Conservation (phyloP, 1,284 basidiomycete species). For the Cutaneotrichosporon sp. region DNA sequence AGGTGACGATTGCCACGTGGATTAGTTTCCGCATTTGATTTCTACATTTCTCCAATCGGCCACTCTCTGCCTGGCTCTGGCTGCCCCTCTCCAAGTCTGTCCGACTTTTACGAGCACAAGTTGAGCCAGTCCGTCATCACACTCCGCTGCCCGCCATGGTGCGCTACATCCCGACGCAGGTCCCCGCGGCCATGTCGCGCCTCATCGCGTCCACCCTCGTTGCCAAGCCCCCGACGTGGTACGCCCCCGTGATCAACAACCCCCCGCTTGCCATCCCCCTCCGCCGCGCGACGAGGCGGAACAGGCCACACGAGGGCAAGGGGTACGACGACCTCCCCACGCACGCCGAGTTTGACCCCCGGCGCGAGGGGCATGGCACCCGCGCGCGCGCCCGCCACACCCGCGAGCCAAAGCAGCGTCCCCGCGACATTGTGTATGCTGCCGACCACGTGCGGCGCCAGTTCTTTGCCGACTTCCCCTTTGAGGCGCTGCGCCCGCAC, state of each 20-base stretch:
- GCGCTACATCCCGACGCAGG: conserved; percentile 80
- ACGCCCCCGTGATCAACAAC: conserved; percentile 77
- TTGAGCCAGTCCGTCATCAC: no score
- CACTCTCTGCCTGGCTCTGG: background rate
- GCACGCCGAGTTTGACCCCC: background rate
- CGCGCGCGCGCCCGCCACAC: conserved; percentile 42
- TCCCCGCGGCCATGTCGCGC: conserved; percentile 83
- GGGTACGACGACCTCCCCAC: conserved; percentile 27
- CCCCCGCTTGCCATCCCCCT: conserved; percentile 84
- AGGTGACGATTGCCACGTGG: conserved; percentile 20
- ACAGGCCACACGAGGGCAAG: conserved; percentile 43
- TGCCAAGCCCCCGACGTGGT: conserved; percentile 77
- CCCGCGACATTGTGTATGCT: conserved; percentile 71
- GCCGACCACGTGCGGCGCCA: conserved; percentile 84
- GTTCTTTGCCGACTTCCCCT: conserved; percentile 96
- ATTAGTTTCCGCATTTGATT: conserved; percentile 10
- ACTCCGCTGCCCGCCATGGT: conserved; percentile 66
- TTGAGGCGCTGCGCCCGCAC: conserved; percentile 83
- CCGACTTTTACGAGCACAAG: conserved; percentile 24
- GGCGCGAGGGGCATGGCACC: conserved; percentile 7
- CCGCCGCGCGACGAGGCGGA: conserved; percentile 64
- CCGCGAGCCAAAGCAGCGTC: conserved; percentile 59
- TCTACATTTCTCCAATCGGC: conserved; percentile 7
- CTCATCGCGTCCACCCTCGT: conserved; percentile 72
- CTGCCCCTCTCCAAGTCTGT: conserved; percentile 5